Evolutionary conservation across 1,284 basidiomycete genomes (phyloP).

Genomic region (Rhodofomes roseus): DNA sequence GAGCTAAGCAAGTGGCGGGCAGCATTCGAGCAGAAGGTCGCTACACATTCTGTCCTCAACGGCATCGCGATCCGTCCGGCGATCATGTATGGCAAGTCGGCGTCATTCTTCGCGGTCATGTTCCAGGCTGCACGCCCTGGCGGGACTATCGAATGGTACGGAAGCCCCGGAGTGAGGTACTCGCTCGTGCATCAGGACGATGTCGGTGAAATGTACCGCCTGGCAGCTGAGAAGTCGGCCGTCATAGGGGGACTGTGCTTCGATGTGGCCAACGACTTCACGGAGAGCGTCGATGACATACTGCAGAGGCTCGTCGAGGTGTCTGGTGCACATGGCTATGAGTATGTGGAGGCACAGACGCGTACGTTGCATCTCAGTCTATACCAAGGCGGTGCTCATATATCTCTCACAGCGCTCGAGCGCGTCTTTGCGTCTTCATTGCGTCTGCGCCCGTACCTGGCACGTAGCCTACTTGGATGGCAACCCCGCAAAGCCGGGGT

Average conservation of each 20-base stretch:
- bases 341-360: slow-evolving; percentile 31
- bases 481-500: slow-evolving; percentile 40
- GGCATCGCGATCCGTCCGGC: slow-evolving; percentile 50
- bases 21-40: slow-evolving; percentile 34
- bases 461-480: slow-evolving; percentile 45
- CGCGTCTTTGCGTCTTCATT: slow-evolving; percentile 27
- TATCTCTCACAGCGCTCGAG: slow-evolving; percentile 27
- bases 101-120: slow-evolving; percentile 34
- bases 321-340: slow-evolving; percentile 34
- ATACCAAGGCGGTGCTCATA: not conserved
- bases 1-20: slow-evolving; percentile 35
- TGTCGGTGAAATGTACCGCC: slow-evolving; percentile 44
- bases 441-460: slow-evolving; percentile 41
- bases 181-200: slow-evolving; percentile 47
- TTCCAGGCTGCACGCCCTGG: slow-evolving; percentile 36
- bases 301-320: slow-evolving; percentile 39
- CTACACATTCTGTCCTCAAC: slow-evolving; percentile 31
- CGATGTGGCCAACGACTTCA: slow-evolving; percentile 41
- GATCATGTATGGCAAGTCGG: slow-evolving; percentile 45
- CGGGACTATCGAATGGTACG: slow-evolving; percentile 37
- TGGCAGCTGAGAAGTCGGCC: slow-evolving; percentile 39
- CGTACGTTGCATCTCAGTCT: slow-evolving; percentile 28
- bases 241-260: slow-evolving; percentile 43
- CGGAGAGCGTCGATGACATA: slow-evolving; percentile 43
- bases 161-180: slow-evolving; percentile 37